These are phyloP conservation scores for Phyllosticta citribraziliensis DNA, from an alignment of 2,329 filamentous ascomycete genomes.

Conservation along the genomic window DNA sequence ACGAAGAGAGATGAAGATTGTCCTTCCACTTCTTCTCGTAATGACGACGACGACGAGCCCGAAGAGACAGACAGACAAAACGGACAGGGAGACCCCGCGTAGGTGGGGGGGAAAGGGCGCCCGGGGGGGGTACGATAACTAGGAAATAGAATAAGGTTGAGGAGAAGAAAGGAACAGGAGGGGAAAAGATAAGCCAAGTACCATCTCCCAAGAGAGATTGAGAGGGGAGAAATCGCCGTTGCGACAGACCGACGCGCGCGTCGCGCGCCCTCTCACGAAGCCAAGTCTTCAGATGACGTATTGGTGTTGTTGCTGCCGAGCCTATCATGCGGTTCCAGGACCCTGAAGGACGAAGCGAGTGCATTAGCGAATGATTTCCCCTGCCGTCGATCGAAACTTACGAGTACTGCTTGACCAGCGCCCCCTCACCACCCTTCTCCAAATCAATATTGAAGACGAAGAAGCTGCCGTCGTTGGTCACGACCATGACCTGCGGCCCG, in stretches of 20 bases:
- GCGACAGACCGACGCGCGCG: too few relatives aligned
- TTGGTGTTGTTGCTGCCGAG: constrained; percentile 1
- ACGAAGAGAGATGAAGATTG: too few relatives aligned
- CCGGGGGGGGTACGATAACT: too few relatives aligned
- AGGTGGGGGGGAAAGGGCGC: too few relatives aligned
- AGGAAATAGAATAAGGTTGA: too few relatives aligned
- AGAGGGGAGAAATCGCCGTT: neutral
- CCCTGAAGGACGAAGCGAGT: constrained; percentile 1
- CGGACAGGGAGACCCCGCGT: too few relatives aligned
- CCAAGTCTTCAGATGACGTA: constrained; percentile 8
- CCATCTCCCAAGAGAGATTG: too few relatives aligned
- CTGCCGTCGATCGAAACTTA: constrained; percentile 41
- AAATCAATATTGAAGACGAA: constrained; percentile 94
- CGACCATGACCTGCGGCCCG: constrained; percentile 93
- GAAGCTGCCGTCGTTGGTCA: constrained; percentile 90
- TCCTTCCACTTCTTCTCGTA: too few relatives aligned
- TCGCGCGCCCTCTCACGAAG: neutral
- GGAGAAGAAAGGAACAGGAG: too few relatives aligned
- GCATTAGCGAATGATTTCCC: neutral
- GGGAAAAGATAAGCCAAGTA: too few relatives aligned
- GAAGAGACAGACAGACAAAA: too few relatives aligned
- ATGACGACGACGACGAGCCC: too few relatives aligned
- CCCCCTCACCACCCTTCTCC: constrained; percentile 87
- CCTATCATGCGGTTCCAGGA: constrained; percentile 11
- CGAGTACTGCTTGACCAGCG: constrained; percentile 86